phyloP scores from a whole-genome alignment of 495 filamentous ascomycete genomes.

The Trichoderma parareesei region DNA sequence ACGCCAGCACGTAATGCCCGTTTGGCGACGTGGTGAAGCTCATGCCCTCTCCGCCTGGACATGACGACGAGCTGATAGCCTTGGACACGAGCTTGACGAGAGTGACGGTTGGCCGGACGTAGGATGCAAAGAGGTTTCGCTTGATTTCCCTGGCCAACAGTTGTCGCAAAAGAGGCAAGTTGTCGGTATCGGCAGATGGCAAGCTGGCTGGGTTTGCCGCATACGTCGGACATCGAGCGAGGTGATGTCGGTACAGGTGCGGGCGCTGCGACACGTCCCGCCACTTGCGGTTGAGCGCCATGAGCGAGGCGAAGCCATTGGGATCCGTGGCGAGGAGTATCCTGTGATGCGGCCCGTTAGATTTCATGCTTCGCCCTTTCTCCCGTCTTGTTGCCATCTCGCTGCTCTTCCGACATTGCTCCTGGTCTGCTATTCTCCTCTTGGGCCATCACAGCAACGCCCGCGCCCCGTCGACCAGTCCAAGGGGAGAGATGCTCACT shows the following conservation, averaged over 20 bases:
- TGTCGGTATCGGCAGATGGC: constrained; percentile 40
- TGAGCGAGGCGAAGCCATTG: constrained; percentile 72
- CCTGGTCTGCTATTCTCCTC: not conserved
- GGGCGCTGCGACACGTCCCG: constrained; percentile 61
- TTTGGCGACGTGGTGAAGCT: constrained; percentile 71
- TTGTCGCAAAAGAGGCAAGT: constrained; percentile 51
- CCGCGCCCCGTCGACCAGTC: not conserved
- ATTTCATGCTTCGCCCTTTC: not conserved
- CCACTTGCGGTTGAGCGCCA: constrained; percentile 76
- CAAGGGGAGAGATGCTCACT: constrained; percentile 26
- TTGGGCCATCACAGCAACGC: not conserved
- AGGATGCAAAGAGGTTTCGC: constrained; percentile 73
- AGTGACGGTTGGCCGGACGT: constrained; percentile 60
- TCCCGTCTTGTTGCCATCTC: not conserved
- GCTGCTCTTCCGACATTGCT: constrained; percentile 8
- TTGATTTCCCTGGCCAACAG: constrained; percentile 65
- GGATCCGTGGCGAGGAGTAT: constrained; percentile 69
- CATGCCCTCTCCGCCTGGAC: constrained; percentile 77
- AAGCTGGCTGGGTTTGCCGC: constrained; percentile 41
- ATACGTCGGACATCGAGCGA: constrained; percentile 63
- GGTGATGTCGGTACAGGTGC: constrained; percentile 67
- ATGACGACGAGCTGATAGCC: constrained; percentile 73
- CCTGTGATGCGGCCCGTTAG: constrained; percentile 31
- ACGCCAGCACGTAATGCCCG: constrained; percentile 65
- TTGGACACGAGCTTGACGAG: constrained; percentile 72